These are phyloP conservation scores for Macrolepiota dolichaula DNA, from an alignment of 768 basidiomycete species.

Conservation along the genomic window DNA sequence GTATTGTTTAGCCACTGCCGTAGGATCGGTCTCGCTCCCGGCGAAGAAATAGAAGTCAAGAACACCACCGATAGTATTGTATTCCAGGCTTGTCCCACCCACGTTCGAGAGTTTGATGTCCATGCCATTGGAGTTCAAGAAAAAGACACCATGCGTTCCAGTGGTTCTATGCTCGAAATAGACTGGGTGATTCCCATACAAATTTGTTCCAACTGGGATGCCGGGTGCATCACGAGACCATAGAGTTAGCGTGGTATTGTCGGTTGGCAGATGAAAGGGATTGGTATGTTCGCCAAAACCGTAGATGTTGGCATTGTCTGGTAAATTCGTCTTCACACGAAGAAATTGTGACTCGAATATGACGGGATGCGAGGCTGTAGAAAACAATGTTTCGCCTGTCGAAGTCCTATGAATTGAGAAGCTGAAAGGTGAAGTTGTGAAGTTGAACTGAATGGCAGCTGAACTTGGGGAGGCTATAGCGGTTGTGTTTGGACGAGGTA, in stretches of 20 bases:
- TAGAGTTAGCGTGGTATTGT: slow-evolving; percentile 46
- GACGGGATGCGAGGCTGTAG: slow-evolving; percentile 55
- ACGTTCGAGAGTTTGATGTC: slow-evolving; percentile 62
- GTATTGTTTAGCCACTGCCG: slow-evolving; percentile 63
- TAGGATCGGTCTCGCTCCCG: slow-evolving; percentile 57
- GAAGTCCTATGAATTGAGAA: slow-evolving; percentile 52
- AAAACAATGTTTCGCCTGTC: slow-evolving; percentile 55
- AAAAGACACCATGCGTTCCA: slow-evolving; percentile 67
- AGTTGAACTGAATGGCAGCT: slow-evolving; percentile 56
- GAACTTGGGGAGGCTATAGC: slow-evolving; percentile 22
- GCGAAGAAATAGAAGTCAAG: slow-evolving; percentile 79
- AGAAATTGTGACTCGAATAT: slow-evolving; percentile 79
- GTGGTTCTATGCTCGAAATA: slow-evolving; percentile 68
- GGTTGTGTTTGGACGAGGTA: slow-evolving; percentile 47
- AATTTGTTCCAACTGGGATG: slow-evolving; percentile 52
- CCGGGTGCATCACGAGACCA: slow-evolving; percentile 70
- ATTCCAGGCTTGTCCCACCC: slow-evolving; percentile 51
- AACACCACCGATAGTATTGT: slow-evolving; percentile 74
- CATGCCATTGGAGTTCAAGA: slow-evolving; percentile 74
- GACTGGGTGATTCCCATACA: slow-evolving; percentile 71
- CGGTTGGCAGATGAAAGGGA: slow-evolving; percentile 53
- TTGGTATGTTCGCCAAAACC: slow-evolving; percentile 77
- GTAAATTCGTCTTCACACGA: slow-evolving; percentile 63
- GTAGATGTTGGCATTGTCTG: slow-evolving; percentile 64
- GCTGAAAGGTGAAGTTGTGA: slow-evolving; percentile 57